Conservation (phyloP, 495 filamentous ascomycete genomes). For the Penicillium mononematosum region DNA sequence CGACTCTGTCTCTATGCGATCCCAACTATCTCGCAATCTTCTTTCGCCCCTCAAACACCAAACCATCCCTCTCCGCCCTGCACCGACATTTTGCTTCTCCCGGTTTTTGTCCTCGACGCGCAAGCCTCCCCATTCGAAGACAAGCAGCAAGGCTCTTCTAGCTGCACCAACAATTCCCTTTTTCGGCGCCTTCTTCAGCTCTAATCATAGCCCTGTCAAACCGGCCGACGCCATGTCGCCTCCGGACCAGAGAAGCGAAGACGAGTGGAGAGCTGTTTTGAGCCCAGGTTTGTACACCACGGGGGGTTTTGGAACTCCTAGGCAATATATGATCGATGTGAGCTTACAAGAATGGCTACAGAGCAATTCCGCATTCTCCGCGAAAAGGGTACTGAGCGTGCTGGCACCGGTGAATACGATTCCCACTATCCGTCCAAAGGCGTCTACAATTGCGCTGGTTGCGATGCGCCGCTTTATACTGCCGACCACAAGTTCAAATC, state of each 20-base stretch:
- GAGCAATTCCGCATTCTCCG: conserved; percentile 94
- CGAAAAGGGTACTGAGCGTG: conserved; percentile 83
- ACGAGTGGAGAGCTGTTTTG: conserved; percentile 87
- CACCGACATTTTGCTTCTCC: conserved; percentile 29
- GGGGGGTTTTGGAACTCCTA: not conserved
- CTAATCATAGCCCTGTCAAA: conserved; percentile 40
- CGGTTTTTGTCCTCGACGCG: conserved; percentile 23
- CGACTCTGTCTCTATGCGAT: conserved; percentile 18
- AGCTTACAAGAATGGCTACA: conserved; percentile 34
- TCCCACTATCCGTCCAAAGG: conserved; percentile 74
- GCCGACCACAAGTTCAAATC: conserved; percentile 92
- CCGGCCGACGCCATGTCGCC: conserved; percentile 64
- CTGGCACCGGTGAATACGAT: conserved; percentile 79
- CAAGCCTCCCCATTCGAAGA: conserved; percentile 34
- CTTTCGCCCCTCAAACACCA: conserved; percentile 26
- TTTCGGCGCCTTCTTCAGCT: conserved; percentile 74
- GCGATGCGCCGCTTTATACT: conserved; percentile 83
- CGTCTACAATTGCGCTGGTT: conserved; percentile 82
- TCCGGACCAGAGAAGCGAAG: conserved; percentile 73
- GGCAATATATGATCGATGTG: not conserved
- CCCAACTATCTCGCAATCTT: conserved; percentile 50
- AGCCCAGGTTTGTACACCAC: conserved; percentile 57
- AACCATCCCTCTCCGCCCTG: conserved; percentile 26
- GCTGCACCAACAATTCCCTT: conserved; percentile 76
- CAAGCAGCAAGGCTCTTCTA: conserved; percentile 39